Evolutionary conservation across 306 rosid species (phyloP).

Genomic region (Cucumis hystrix): DNA sequence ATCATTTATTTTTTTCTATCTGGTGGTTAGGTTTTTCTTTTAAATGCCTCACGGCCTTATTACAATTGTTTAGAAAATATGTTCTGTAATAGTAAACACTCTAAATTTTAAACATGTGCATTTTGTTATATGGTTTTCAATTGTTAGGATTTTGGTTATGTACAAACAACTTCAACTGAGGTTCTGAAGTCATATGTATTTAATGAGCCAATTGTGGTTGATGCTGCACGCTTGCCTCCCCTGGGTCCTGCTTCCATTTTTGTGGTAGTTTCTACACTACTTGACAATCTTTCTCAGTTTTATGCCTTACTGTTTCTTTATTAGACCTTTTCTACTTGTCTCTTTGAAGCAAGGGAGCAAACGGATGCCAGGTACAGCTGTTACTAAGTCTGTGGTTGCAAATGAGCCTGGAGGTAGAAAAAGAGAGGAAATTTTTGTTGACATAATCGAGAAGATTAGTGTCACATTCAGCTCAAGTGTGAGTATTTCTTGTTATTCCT

Average conservation of each 20-base stretch:
- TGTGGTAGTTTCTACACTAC: slow-evolving; percentile 35
- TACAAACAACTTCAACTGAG: slow-evolving; percentile 90
- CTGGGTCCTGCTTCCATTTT: slow-evolving; percentile 73
- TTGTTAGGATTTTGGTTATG: slow-evolving; percentile 82
- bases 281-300: not conserved
- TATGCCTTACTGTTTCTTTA: slow-evolving; percentile 8
- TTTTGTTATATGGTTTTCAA: slow-evolving; percentile 7
- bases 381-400: slow-evolving; percentile 78
- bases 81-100: not conserved
- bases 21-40: not conserved
- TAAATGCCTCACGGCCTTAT: not conserved
- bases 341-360: slow-evolving; percentile 63
- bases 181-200: slow-evolving; percentile 72
- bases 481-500: slow-evolving; percentile 17
- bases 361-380: slow-evolving; percentile 85
- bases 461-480: slow-evolving; percentile 92
- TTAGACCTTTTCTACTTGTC: slow-evolving; percentile 11
- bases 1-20: not conserved
- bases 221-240: slow-evolving; percentile 48
- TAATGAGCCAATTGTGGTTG: slow-evolving; percentile 75
- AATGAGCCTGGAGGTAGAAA: slow-evolving; percentile 85
- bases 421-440: slow-evolving; percentile 94
- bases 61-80: not conserved
- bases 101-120: not conserved
- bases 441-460: slow-evolving; percentile 87